Conservation (phyloP, 441 rosid genomes). For the Pelargonium citronellum region DNA sequence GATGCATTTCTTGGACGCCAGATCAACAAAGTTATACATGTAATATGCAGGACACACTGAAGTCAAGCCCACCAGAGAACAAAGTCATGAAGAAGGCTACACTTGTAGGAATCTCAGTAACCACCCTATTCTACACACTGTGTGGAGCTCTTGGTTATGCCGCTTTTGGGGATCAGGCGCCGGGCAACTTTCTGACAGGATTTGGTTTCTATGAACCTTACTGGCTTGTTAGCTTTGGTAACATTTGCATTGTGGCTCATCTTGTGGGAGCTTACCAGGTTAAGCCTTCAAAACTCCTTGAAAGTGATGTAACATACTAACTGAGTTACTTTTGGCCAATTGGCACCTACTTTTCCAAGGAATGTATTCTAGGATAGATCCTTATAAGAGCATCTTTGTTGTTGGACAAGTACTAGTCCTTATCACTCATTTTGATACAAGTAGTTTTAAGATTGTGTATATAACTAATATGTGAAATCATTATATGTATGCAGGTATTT, state of each 20-base stretch:
- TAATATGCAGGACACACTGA: slow-evolving; percentile 42
- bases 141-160: slow-evolving; percentile 60
- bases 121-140: slow-evolving; percentile 48
- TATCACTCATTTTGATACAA: too few relatives aligned
- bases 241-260: slow-evolving; percentile 47
- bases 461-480: too few relatives aligned
- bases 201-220: slow-evolving; percentile 54
- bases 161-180: slow-evolving; percentile 49
- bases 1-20: too few relatives aligned
- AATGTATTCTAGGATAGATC: too few relatives aligned
- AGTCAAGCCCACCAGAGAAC: slow-evolving; percentile 50
- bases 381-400: too few relatives aligned
- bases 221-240: slow-evolving; percentile 59
- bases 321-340: too few relatives aligned
- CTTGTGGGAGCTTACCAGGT: slow-evolving; percentile 64
- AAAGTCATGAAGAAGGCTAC: slow-evolving; percentile 52
- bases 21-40: too few relatives aligned
- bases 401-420: too few relatives aligned
- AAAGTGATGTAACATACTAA: background rate
- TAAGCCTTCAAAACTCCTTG: background rate
- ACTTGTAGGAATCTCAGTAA: slow-evolving; percentile 35
- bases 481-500: background rate
- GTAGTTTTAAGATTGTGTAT: too few relatives aligned
- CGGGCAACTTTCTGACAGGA: slow-evolving; percentile 57
- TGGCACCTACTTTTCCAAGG: too few relatives aligned